Percentiles rank a stretch among this genome's conserved stretches.
These are phyloP conservation scores for Coccinonectria pachysandricola DNA, from an alignment of 2,329 filamentous ascomycete genomes.

Conservation along the genomic window DNA sequence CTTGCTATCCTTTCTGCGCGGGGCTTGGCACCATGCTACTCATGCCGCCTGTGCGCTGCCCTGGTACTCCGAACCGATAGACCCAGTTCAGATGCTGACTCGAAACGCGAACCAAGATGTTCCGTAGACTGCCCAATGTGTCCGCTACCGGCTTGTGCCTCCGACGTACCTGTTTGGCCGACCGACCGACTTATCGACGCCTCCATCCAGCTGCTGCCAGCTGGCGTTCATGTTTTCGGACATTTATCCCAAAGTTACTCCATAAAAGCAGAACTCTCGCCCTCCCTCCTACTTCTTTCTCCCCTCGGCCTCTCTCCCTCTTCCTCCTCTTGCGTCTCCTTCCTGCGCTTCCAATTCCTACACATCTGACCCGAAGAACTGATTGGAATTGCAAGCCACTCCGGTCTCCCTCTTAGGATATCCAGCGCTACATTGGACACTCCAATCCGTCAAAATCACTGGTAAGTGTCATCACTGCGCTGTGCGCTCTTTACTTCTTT, in stretches of 20 bases:
- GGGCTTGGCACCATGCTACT: constrained; percentile 13
- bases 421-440: too few relatives aligned
- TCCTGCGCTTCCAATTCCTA: constrained; percentile 16
- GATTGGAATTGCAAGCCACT: constrained; percentile 17
- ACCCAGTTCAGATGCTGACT: constrained; percentile 14
- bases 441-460: too few relatives aligned
- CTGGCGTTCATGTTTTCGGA: constrained; percentile 9
- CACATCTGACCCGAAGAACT: constrained; percentile 10
- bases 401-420: too few relatives aligned
- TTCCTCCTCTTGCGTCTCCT: constrained; percentile 13
- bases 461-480: too few relatives aligned
- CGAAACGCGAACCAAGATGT: too few relatives aligned
- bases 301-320: constrained; percentile 7
- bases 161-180: too few relatives aligned
- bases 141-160: too few relatives aligned
- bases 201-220: too few relatives aligned
- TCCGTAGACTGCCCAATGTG: too few relatives aligned
- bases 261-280: constrained; percentile 17
- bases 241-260: constrained; percentile 4
- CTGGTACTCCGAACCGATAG: constrained; percentile 10
- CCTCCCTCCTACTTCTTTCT: constrained; percentile 10
- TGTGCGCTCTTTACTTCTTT: too few relatives aligned
- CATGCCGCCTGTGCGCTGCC: too few relatives aligned
- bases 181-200: constrained; percentile 10
- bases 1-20: constrained; percentile 11